These are phyloP conservation scores for Thermochaetoides thermophila DNA, from an alignment of 495 filamentous ascomycete genomes.

Conservation along the genomic window DNA sequence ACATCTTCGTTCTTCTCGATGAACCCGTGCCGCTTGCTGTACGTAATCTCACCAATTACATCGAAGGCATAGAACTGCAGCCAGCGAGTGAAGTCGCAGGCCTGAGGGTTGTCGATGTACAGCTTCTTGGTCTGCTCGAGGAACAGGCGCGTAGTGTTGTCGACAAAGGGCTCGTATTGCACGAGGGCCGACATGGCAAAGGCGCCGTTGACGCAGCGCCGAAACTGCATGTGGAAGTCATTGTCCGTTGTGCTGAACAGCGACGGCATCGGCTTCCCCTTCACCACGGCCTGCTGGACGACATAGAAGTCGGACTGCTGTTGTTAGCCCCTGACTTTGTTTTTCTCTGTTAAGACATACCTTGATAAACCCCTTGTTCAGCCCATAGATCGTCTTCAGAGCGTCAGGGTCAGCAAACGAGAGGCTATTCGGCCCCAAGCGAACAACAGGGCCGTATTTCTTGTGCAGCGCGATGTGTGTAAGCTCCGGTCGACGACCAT, in stretches of 20 bases:
- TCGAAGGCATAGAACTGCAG: constrained; percentile 71
- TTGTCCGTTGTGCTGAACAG: constrained; percentile 71
- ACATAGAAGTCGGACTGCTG: constrained; percentile 61
- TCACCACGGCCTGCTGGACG: constrained; percentile 49
- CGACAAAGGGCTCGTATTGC: constrained; percentile 61
- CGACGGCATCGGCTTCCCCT: constrained; percentile 48
- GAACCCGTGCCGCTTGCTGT: constrained; percentile 48
- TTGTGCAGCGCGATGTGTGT: constrained; percentile 53
- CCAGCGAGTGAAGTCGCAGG: constrained; percentile 57
- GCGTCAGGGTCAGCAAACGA: constrained; percentile 54
- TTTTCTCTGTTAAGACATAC: too few relatives aligned
- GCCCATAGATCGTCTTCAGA: constrained; percentile 60
- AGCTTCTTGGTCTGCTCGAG: constrained; percentile 45
- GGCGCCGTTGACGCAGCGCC: constrained; percentile 52
- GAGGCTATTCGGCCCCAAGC: constrained; percentile 51
- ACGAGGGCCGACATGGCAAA: constrained; percentile 62
- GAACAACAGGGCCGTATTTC: constrained; percentile 57
- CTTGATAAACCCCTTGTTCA: constrained; percentile 73
- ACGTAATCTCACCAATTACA: constrained; percentile 56
- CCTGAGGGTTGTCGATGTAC: constrained; percentile 34
- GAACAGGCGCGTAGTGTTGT: constrained; percentile 48
- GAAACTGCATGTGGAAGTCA: constrained; percentile 55
- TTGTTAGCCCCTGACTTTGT: too few relatives aligned
- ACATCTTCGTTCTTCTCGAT: constrained; percentile 48
- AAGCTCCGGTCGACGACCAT: constrained; percentile 43